phyloP scores from a whole-genome alignment of 2,329 filamentous ascomycete genomes.

The Didymosphaeria variabile region DNA sequence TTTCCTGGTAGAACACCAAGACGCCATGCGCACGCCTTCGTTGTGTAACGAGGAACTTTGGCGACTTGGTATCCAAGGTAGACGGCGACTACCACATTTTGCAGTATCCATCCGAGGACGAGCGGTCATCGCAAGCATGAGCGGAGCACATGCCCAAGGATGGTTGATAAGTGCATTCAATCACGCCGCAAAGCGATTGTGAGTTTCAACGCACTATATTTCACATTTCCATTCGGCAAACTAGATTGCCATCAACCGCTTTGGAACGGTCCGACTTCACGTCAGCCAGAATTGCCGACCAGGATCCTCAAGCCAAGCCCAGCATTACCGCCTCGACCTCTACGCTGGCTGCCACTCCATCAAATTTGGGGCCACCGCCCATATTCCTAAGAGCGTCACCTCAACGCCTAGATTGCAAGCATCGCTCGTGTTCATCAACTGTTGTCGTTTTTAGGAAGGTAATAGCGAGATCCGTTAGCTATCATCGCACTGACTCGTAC shows the following conservation, averaged over 20 bases:
- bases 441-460: slow-evolving; percentile 11
- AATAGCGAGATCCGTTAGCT: not conserved
- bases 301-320: slow-evolving; percentile 5
- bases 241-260: not conserved
- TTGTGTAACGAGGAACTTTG: not conserved
- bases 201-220: not conserved
- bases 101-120: not conserved
- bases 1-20: not conserved
- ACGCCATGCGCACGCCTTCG: not conserved
- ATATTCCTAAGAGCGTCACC: slow-evolving; percentile 4
- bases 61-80: not conserved
- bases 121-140: not conserved
- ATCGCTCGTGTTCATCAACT: not conserved
- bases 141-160: not conserved
- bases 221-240: not conserved
- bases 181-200: not conserved
- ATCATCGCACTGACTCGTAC: not conserved
- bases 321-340: not conserved
- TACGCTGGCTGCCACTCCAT: not conserved
- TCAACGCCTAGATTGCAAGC: not conserved
- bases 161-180: not conserved
- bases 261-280: not conserved
- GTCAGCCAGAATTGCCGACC: not conserved
- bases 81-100: not conserved
- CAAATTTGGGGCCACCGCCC: not conserved